phyloP scores from a whole-genome alignment of 2,329 filamentous ascomycete species.

The Beauveria pseudobassiana region DNA sequence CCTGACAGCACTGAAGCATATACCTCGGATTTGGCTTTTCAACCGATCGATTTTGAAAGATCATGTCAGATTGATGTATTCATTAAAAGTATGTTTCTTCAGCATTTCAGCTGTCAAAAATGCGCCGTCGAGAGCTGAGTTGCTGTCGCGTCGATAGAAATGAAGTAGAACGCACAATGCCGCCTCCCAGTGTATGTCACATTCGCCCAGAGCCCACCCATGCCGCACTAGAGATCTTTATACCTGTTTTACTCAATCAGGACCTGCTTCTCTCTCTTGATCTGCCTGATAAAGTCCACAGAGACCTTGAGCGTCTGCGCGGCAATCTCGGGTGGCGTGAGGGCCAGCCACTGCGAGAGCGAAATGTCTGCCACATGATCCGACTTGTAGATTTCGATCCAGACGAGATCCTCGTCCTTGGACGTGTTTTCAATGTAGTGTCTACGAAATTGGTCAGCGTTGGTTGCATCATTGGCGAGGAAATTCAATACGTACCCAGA shows the following conservation, averaged over 20 bases:
- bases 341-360: slow-evolving; percentile 60
- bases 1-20: not conserved
- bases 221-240: not conserved
- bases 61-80: not conserved
- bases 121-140: not conserved
- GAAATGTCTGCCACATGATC: slow-evolving; percentile 60
- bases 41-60: not conserved
- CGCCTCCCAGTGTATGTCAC: not conserved
- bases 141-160: not conserved
- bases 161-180: not conserved
- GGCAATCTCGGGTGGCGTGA: slow-evolving; percentile 57
- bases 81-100: not conserved
- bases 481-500: slow-evolving; percentile 31
- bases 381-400: slow-evolving; percentile 63
- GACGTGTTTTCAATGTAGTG: slow-evolving; percentile 66
- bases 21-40: not conserved
- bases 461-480: not conserved
- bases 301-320: slow-evolving; percentile 53
- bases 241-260: slow-evolving; percentile 22
- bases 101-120: not conserved
- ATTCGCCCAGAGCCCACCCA: too few relatives aligned
- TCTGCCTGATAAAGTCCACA: slow-evolving; percentile 43
- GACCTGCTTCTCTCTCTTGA: slow-evolving; percentile 59
- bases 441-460: slow-evolving; percentile 20
- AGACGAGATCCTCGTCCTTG: slow-evolving; percentile 54